These are phyloP conservation scores for Apophysomyces sp. DNA, from an alignment of 371 early-diverging fungal genomes.

Conservation along the genomic window DNA sequence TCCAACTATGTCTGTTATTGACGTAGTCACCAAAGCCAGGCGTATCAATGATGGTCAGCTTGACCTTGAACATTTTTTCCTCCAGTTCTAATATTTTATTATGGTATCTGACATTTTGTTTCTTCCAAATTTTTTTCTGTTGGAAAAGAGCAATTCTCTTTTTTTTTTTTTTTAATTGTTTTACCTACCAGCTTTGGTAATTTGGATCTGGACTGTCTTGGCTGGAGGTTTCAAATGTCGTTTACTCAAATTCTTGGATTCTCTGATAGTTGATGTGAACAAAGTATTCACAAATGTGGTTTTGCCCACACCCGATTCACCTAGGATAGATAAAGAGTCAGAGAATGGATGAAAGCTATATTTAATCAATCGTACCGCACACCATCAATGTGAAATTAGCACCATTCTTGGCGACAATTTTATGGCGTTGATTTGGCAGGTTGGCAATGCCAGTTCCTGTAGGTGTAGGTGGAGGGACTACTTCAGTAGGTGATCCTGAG, in stretches of 20 bases:
- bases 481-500: constrained; percentile 51
- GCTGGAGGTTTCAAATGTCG: constrained; percentile 60
- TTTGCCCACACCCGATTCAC: constrained; percentile 62
- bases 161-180: not conserved
- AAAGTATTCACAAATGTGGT: constrained; percentile 88
- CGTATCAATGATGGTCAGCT: constrained; percentile 89
- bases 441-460: constrained; percentile 93
- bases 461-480: constrained; percentile 36
- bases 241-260: constrained; percentile 54
- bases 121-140: too few species aligned
- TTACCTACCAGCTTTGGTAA: constrained; percentile 22
- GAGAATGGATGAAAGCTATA: not conserved
- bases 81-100: constrained; percentile 74
- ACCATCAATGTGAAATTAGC: constrained; percentile 95
- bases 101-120: not conserved
- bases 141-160: too few species aligned
- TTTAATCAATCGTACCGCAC: constrained; percentile 92
- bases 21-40: constrained; percentile 93
- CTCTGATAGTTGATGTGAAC: constrained; percentile 68
- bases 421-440: constrained; percentile 96
- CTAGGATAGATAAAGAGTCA: not conserved
- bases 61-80: constrained; percentile 95
- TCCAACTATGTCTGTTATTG: constrained; percentile 72
- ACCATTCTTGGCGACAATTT: constrained; percentile 91
- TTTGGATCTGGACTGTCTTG: constrained; percentile 81